Evolutionary conservation across 1,284 basidiomycete species (phyloP).

Genomic region (Leccinum insolens): DNA sequence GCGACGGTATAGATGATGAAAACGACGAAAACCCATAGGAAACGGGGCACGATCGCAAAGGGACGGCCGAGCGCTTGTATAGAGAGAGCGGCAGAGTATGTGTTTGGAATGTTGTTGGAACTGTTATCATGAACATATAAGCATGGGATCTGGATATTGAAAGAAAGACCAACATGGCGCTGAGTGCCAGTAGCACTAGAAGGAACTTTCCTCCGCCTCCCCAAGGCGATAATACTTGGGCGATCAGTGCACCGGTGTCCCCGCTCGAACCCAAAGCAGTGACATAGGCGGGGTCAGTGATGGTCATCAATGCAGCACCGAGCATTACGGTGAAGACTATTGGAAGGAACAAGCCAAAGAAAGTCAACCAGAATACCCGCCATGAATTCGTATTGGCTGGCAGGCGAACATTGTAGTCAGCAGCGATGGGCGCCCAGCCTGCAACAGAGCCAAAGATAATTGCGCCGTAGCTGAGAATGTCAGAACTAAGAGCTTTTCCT

Average conservation of each 20-base stretch:
- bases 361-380: slow-evolving; percentile 57
- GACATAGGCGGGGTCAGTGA: slow-evolving; percentile 53
- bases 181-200: slow-evolving; percentile 59
- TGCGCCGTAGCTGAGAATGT: slow-evolving; percentile 59
- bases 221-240: slow-evolving; percentile 47
- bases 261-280: slow-evolving; percentile 49
- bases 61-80: slow-evolving; percentile 57
- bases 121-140: slow-evolving; percentile 29
- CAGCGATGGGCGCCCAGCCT: slow-evolving; percentile 54
- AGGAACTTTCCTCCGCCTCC: slow-evolving; percentile 61
- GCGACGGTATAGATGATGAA: slow-evolving; percentile 60
- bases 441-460: slow-evolving; percentile 58
- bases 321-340: slow-evolving; percentile 57
- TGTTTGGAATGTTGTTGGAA: slow-evolving; percentile 63
- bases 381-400: slow-evolving; percentile 46
- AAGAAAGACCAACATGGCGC: slow-evolving; percentile 42
- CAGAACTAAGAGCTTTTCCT: slow-evolving; percentile 45
- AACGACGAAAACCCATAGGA: slow-evolving; percentile 59
- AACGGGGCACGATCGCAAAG: slow-evolving; percentile 59
- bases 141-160: background rate
- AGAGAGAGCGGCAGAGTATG: slow-evolving; percentile 59
- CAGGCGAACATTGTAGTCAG: slow-evolving; percentile 59
- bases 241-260: slow-evolving; percentile 48
- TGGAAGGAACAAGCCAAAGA: slow-evolving; percentile 60
- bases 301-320: slow-evolving; percentile 59